Conservation (phyloP, 306 rosid species). For the Datisca glomerata region DNA sequence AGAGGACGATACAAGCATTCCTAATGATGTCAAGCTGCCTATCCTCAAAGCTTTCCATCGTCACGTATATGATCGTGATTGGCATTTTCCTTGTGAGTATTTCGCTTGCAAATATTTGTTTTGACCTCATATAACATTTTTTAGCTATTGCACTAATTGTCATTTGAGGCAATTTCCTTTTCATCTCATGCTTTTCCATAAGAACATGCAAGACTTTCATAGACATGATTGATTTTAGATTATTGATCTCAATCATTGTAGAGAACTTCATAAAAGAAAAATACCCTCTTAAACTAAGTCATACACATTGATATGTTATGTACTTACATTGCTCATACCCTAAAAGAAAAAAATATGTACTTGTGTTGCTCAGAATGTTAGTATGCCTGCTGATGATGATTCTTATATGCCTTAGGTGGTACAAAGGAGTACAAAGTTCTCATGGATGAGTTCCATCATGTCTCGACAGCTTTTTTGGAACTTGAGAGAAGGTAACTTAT, state of each 20-base stretch:
- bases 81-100: slow-evolving; percentile 83
- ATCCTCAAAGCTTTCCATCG: slow-evolving; percentile 57
- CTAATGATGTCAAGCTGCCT: slow-evolving; percentile 61
- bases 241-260: slow-evolving; percentile 2
- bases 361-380: neutral
- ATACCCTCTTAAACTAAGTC: no score
- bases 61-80: slow-evolving; percentile 54
- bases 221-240: neutral
- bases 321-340: neutral
- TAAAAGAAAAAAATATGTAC: no score
- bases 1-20: slow-evolving; percentile 92
- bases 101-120: neutral
- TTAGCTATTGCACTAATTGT: neutral
- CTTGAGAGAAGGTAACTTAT: slow-evolving; percentile 61
- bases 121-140: neutral
- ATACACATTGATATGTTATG: neutral
- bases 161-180: no score
- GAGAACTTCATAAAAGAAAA: neutral
- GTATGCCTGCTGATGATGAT: neutral
- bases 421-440: slow-evolving; percentile 91
- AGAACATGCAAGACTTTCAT: no score
- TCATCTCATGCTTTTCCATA: no score
- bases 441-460: slow-evolving; percentile 94
- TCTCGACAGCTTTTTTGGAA: slow-evolving; percentile 88
- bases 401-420: slow-evolving; percentile 55